phyloP scores from a whole-genome alignment of 352 stramenopile species.

The Globisporangium yorkense region DNA sequence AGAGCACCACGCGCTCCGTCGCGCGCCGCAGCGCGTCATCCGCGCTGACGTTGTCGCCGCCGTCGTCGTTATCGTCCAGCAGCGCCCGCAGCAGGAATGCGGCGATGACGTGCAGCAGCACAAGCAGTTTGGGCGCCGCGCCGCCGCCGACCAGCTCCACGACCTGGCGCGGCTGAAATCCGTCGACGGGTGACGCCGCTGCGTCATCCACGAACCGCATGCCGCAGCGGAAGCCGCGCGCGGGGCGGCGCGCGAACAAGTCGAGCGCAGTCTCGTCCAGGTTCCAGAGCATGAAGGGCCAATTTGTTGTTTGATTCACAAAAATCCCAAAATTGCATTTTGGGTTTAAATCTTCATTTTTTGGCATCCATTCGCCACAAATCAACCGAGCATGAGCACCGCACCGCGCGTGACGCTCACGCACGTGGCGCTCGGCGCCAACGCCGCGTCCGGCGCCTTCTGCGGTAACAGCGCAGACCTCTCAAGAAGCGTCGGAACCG shows the following conservation, averaged over 20 bases:
- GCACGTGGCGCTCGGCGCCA: conserved; percentile 51
- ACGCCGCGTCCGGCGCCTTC: conserved; percentile 47
- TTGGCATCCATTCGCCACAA: too few species aligned
- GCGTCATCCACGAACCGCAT: conserved; percentile 49
- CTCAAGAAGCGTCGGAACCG: background rate
- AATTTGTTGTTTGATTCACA: background rate
- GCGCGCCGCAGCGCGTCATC: background rate
- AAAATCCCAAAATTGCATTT: background rate
- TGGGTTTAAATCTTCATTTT: background rate
- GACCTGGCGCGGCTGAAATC: conserved; percentile 51
- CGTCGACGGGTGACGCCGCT: conserved; percentile 21
- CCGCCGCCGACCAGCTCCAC: conserved; percentile 48
- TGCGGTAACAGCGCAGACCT: conserved; percentile 11
- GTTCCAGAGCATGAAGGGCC: conserved; percentile 17
- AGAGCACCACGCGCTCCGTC: conserved; percentile 48
- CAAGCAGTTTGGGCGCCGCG: conserved; percentile 29
- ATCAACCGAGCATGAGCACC: background rate
- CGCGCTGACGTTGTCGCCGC: background rate
- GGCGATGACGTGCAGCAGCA: conserved; percentile 51
- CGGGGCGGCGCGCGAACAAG: conserved; percentile 52
- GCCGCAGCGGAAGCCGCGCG: conserved; percentile 45
- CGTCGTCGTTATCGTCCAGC: conserved; percentile 2
- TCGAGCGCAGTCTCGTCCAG: conserved; percentile 71
- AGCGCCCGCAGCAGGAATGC: conserved; percentile 37
- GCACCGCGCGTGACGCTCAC: conserved; percentile 19